A percentile compares a stretch with the other conserved stretches of the same genome.
phyloP scores from a whole-genome alignment of 176 grass and related monocot genomes.

The Zizania latifolia region DNA sequence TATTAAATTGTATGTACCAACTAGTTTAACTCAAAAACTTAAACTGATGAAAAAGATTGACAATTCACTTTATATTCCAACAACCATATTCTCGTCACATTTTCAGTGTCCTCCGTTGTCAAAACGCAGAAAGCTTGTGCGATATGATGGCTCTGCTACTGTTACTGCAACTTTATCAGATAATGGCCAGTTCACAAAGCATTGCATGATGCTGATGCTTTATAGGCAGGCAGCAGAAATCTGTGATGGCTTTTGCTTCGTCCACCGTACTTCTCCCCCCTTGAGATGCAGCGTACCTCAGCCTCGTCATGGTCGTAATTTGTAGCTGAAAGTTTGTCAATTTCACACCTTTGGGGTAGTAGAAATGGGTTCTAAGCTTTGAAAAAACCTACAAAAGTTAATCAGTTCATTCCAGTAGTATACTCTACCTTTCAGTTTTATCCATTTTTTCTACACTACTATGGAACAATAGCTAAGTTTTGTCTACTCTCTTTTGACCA shows the following conservation, averaged over 20 bases:
- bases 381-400: neutral
- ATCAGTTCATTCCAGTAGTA: neutral
- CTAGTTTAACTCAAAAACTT: too few relatives aligned
- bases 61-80: too few relatives aligned
- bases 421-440: neutral
- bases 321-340: constrained; percentile 9
- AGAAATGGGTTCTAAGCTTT: neutral
- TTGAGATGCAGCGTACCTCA: constrained; percentile 6
- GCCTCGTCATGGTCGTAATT: constrained; percentile 34
- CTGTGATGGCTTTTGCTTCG: constrained; percentile 19
- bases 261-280: neutral
- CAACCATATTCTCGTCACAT: constrained; percentile 25
- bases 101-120: constrained; percentile 45
- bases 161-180: constrained; percentile 10
- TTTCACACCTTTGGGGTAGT: neutral
- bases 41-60: too few relatives aligned
- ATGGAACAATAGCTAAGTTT: neutral
- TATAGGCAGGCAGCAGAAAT: constrained; percentile 16
- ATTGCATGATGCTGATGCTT: constrained; percentile 23
- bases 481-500: constrained; percentile 28
- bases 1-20: too few relatives aligned
- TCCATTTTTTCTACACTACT: neutral
- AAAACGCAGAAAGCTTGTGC: constrained; percentile 28
- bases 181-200: constrained; percentile 48
- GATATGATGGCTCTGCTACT: constrained; percentile 32